Conservation (phyloP, 306 rosid genomes). For the Betula pendula region DNA sequence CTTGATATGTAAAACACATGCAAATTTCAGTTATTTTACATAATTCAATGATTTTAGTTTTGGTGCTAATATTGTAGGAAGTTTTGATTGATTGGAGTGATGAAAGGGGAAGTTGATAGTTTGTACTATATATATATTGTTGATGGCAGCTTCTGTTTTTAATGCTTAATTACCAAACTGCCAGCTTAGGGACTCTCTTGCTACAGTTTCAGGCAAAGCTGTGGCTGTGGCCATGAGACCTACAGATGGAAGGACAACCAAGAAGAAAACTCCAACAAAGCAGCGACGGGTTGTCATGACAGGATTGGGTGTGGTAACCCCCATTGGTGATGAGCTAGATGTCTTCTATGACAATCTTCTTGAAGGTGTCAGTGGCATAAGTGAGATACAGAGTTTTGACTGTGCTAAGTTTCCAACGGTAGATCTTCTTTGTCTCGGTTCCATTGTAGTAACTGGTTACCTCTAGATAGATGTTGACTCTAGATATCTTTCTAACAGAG, state of each 20-base stretch:
- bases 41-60: not conserved
- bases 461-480: not conserved
- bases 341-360: constrained; percentile 85
- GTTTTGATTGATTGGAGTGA: too few relatives aligned
- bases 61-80: not conserved
- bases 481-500: constrained; percentile 47
- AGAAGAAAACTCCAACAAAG: constrained; percentile 59
- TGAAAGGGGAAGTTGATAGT: not conserved
- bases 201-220: constrained; percentile 28
- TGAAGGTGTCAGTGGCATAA: constrained; percentile 93
- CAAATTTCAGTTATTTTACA: not conserved
- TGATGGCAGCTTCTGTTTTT: not conserved
- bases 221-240: constrained; percentile 75
- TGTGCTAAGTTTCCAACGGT: constrained; percentile 87
- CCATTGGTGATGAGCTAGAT: constrained; percentile 86
- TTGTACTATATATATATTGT: constrained; percentile 3
- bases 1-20: not conserved
- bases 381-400: constrained; percentile 94
- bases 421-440: constrained; percentile 30
- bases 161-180: not conserved
- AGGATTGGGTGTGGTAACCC: constrained; percentile 92
- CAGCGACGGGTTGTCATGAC: constrained; percentile 96
- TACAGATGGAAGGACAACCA: constrained; percentile 62
- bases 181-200: constrained; percentile 38
- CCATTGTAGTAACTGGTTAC: constrained; percentile 17